phyloP scores from a whole-genome alignment of 805 yeast species.

The Sugiyamaella valdiviana region DNA sequence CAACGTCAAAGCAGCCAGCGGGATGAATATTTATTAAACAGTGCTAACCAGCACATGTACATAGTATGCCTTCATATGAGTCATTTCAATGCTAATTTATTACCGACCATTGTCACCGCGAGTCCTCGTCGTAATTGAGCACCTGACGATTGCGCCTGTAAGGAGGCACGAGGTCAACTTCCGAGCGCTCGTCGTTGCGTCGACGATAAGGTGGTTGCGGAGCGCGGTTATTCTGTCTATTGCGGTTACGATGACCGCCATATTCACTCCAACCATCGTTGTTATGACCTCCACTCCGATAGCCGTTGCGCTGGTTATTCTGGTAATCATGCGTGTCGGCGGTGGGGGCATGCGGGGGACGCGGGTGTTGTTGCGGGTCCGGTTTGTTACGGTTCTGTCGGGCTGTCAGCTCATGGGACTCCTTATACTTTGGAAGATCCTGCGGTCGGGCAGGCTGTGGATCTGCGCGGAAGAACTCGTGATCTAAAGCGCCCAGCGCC shows the following conservation, averaged over 20 bases:
- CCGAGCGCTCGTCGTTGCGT: conserved; percentile 1
- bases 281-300: neutral
- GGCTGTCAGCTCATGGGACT: conserved; percentile 79
- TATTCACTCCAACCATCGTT: neutral
- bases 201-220: conserved; percentile 9
- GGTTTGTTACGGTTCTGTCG: conserved; percentile 11
- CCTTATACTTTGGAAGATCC: conserved; percentile 67
- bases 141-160: conserved; percentile 5
- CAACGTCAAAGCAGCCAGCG: too few relatives aligned
- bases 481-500: conserved; percentile 69
- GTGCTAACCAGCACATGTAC: too few relatives aligned
- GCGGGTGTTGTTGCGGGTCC: conserved; percentile 5
- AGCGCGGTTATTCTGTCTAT: conserved; percentile 1
- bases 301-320: neutral
- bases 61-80: neutral
- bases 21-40: too few relatives aligned
- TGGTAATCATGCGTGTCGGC: conserved; percentile 8
- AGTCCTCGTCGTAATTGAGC: neutral
- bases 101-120: neutral
- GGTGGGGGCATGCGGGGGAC: conserved; percentile 15
- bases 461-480: conserved; percentile 56
- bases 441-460: conserved; percentile 57
- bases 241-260: conserved; percentile 1
- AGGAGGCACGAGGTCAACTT: conserved; percentile 8
- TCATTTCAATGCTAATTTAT: neutral